phyloP scores from a whole-genome alignment of 1,284 basidiomycete species.

The Fistulinella staudtii region DNA sequence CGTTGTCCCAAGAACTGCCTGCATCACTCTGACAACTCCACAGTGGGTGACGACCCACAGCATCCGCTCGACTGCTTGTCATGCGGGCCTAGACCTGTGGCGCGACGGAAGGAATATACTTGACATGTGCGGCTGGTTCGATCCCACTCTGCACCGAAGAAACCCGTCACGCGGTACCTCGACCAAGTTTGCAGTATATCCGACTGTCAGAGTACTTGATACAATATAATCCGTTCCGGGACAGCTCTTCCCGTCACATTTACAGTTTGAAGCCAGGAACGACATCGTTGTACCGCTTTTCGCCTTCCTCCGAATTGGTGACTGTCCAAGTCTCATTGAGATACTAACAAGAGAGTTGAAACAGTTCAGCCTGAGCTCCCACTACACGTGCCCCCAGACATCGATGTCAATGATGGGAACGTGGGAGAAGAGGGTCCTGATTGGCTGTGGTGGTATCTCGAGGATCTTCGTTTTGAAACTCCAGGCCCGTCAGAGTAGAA shows the following conservation, averaged over 20 bases:
- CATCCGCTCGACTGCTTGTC: too few species aligned
- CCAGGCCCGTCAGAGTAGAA: conserved; percentile 47
- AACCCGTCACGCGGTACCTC: too few species aligned
- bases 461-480: conserved; percentile 64
- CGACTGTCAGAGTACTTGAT: background rate
- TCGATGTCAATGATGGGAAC: conserved; percentile 86
- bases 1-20: too few species aligned
- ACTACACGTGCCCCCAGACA: conserved; percentile 83
- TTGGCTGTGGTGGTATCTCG: conserved; percentile 79
- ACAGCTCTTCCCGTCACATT: too few species aligned
- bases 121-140: too few species aligned
- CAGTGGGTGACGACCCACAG: too few species aligned
- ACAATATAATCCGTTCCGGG: conserved; percentile 8
- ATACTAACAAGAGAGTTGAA: conserved; percentile 42
- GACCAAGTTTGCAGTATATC: too few species aligned
- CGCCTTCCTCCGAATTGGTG: conserved; percentile 78
- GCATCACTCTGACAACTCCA: too few species aligned
- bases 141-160: too few species aligned
- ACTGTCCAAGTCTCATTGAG: conserved; percentile 79
- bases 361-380: too few species aligned
- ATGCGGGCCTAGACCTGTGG: too few species aligned
- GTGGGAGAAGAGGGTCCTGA: conserved; percentile 85
- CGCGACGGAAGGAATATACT: too few species aligned
- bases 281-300: conserved; percentile 60
- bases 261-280: conserved; percentile 30